Evolutionary conservation across 305 asterid genomes (phyloP), one percentile per base, ranked within the genome.

Genomic region (Fraxinus sp.): DNA sequence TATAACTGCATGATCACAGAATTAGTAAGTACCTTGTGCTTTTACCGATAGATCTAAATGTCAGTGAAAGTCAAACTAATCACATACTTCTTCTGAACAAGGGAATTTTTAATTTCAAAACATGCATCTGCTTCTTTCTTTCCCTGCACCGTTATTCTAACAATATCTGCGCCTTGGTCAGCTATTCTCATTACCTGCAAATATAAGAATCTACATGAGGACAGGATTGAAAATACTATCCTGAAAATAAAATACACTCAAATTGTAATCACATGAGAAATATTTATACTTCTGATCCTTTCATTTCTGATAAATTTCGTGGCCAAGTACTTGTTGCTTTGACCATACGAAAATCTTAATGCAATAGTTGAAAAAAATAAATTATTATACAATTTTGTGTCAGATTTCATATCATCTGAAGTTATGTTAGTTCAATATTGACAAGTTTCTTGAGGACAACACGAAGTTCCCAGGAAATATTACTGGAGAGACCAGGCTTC

Each of bases 121-220:
- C 99, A 97, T 20, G 99, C 92, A 86, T 97, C 99, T 24, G 99
- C 99, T 87, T 97, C 99, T 92, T 87, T 97, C 92, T 86, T 97
- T 89, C 99, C 99, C 87, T 97, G 99, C 35, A 97, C 99, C 3
- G 98, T 95, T 85, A 97, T 97, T 82, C 99, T 90, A 59, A 97
- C 99, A 83, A 97, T 87, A 87, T 97, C 98, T 3, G 99, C 99
- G 88, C 99, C 99, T 81, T 87, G 86, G 83, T 97, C 99, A 77
- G 99, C 97, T 41, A 95, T 97, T 85, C 94, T 90, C 99, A 97
- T 95, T 62, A 97, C 99, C 99, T 97, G 86, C 26, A 86, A 57
- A 79, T 59, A 80, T 20, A 86, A 71, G 68, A 84, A 80, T 85
- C 24, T 81, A 78, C 30, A 46, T 20, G 32, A 82, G 72, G 26